These are phyloP conservation scores for Leccinum pachyderme DNA, from an alignment of 1,284 basidiomycete species.

Conservation along the genomic window DNA sequence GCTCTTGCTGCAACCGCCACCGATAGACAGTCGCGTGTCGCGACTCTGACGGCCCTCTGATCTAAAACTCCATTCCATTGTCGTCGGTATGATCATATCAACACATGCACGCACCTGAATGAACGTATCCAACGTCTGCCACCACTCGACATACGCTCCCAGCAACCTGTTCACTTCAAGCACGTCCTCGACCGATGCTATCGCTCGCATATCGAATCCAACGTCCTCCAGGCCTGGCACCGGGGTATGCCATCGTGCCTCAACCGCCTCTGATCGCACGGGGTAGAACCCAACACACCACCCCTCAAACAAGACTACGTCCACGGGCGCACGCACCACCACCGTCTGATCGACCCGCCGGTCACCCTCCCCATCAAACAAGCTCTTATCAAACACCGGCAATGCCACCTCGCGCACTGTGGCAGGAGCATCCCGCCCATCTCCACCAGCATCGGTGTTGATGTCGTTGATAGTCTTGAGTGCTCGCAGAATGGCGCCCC, in stretches of 20 bases:
- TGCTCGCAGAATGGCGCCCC: conserved; percentile 47
- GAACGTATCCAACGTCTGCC: conserved; percentile 66
- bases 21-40: conserved; percentile 62
- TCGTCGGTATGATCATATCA: not conserved
- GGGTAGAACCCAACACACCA: conserved; percentile 81
- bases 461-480: conserved; percentile 49
- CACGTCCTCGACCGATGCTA: conserved; percentile 49
- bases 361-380: conserved; percentile 80
- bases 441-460: not conserved
- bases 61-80: conserved; percentile 35
- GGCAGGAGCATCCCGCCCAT: not conserved
- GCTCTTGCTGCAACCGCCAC: conserved; percentile 88
- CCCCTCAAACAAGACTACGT: conserved; percentile 87
- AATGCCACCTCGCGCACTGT: conserved; percentile 44
- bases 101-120: conserved; percentile 54
- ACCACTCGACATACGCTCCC: conserved; percentile 59
- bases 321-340: conserved; percentile 53
- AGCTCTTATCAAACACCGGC: conserved; percentile 87
- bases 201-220: conserved; percentile 29
- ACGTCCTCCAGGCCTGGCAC: conserved; percentile 18
- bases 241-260: conserved; percentile 30
- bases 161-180: conserved; percentile 61
- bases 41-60: conserved; percentile 45
- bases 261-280: conserved; percentile 32
- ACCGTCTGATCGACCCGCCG: conserved; percentile 18